These are phyloP conservation scores for Mycena vulgaris DNA, from an alignment of 768 basidiomycete genomes.

Conservation along the genomic window DNA sequence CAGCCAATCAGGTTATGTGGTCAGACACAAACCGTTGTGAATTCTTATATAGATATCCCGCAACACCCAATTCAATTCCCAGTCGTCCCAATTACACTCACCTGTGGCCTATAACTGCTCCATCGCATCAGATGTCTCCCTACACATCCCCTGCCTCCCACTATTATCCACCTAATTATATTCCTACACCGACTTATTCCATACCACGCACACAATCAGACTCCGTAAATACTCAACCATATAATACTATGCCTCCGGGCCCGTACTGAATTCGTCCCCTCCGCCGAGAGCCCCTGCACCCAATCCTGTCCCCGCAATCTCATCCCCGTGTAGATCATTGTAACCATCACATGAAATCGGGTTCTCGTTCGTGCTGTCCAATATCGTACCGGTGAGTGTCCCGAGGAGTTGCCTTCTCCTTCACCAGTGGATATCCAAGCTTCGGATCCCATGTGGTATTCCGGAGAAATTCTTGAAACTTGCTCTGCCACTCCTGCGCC, in stretches of 20 bases:
- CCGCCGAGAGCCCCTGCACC: constrained; percentile 33
- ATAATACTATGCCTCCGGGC: constrained; percentile 14
- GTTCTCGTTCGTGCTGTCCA: constrained; percentile 33
- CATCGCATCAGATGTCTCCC: neutral
- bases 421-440: constrained; percentile 38
- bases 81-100: constrained; percentile 6
- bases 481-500: constrained; percentile 37
- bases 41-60: too few relatives aligned
- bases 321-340: constrained; percentile 35
- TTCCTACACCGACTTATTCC: neutral
- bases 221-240: neutral
- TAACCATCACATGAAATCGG: constrained; percentile 26
- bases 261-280: constrained; percentile 32
- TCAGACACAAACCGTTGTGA: too few relatives aligned
- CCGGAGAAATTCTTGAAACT: constrained; percentile 41
- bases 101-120: neutral
- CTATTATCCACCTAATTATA: constrained; percentile 4
- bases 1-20: too few relatives aligned
- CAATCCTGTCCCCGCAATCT: constrained; percentile 2
- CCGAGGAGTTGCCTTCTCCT: constrained; percentile 1
- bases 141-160: neutral
- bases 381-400: constrained; percentile 35
- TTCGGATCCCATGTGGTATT: constrained; percentile 42
- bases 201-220: neutral
- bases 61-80: neutral